Conservation (phyloP, 768 basidiomycete genomes). For the Boletus subcaerulescens region DNA sequence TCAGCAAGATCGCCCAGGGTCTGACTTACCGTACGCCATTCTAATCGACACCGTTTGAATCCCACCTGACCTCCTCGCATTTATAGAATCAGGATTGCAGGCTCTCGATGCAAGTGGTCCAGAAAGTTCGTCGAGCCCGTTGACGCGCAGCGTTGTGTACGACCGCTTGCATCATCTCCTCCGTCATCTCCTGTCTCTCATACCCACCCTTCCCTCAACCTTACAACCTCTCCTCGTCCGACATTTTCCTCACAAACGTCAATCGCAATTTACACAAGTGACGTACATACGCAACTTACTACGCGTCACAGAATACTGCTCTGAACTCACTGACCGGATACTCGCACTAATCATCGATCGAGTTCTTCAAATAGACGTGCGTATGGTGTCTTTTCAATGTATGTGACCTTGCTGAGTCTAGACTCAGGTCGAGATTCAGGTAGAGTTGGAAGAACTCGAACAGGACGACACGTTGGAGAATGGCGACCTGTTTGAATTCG, state of each 20-base stretch:
- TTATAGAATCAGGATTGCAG: conserved; percentile 68
- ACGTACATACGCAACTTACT: conserved; percentile 92
- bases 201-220: conserved; percentile 88
- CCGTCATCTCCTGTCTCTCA: conserved; percentile 80
- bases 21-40: conserved; percentile 80
- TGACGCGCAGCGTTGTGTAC: conserved; percentile 82
- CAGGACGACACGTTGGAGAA: conserved; percentile 53
- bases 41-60: neutral
- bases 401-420: neutral
- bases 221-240: conserved; percentile 81
- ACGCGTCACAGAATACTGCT: conserved; percentile 80
- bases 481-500: conserved; percentile 66
- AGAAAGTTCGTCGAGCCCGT: conserved; percentile 62
- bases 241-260: conserved; percentile 92
- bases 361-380: conserved; percentile 93
- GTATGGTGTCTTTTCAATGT: conserved; percentile 27
- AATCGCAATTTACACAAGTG: conserved; percentile 71
- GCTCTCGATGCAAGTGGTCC: conserved; percentile 54
- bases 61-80: conserved; percentile 4
- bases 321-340: conserved; percentile 80
- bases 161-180: conserved; percentile 84
- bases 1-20: conserved; percentile 78
- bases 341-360: conserved; percentile 87
- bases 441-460: conserved; percentile 91
- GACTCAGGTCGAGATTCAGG: conserved; percentile 88